Evolutionary conservation across 2,329 filamentous ascomycete species (phyloP), one percentile per base, ranked within the genome.

Genomic region (Sarocladiaceae sp.): DNA sequence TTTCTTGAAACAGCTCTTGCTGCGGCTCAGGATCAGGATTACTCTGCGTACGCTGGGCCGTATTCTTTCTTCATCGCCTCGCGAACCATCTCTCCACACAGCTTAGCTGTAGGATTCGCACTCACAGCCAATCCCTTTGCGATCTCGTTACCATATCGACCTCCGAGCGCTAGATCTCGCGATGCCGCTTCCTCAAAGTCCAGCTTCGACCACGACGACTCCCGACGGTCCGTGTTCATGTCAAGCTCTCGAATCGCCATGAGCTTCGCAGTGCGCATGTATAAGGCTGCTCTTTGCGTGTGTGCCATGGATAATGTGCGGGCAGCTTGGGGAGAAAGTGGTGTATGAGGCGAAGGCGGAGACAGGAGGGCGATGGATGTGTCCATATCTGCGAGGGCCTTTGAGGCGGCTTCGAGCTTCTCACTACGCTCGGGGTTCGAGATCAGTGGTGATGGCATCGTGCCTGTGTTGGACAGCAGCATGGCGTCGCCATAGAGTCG

Each of bases 1-100:
- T 31, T 32, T 21, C 15, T 7, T 4, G 33, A 40, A 43, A 11
- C 20, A 43, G 15, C 9, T 27, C 16, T 11, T 33, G 43, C 46
- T 31, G 40, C 40, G 31, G 40, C 15, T 19, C 16, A 29, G n/a
- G n/a, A 9, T n/a, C 23, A 31, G 18, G 11, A 19, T 60, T 52
- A 69, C 45, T 55, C 55, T 23, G 65, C 65, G 56, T 70, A 73
- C 9, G 63, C 66, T n/a, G 69, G 65, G 0, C 75, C 76, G 53
- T 81, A 82, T 58, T 85, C 82, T 60, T 78, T 82, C 65, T 73
- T 81, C 78, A 85, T 80, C 40, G 80, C 81, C 61, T 83, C 78
- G 41, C 76, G 72, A 29, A 85, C 81, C 58, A 85, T 85, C 54
- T 82, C 72, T 2, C 81, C 82, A 55, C 82, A 85, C 33, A 85